phyloP scores from a whole-genome alignment of 345 rosid genomes.

The Pugionium dolabratum region DNA sequence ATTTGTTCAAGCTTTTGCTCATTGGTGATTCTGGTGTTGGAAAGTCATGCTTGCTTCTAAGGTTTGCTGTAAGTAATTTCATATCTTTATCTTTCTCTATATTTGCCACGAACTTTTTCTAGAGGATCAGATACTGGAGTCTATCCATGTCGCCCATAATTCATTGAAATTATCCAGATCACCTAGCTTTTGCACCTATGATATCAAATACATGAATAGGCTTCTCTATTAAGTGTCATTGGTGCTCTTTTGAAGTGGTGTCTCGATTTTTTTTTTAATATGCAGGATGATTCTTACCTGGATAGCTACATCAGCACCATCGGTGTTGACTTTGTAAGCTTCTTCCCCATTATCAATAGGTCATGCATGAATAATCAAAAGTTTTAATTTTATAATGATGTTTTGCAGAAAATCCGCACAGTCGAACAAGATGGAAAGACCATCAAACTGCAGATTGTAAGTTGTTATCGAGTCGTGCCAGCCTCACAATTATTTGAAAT shows the following conservation, averaged over 20 bases:
- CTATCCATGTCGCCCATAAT: not conserved
- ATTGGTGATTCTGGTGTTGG: conserved; percentile 55
- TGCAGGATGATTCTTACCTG: conserved; percentile 89
- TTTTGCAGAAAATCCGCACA: conserved; percentile 81
- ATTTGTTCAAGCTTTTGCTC: conserved; percentile 47
- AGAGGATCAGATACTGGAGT: not conserved
- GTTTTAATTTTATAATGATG: conserved; percentile 3
- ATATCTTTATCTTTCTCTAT: not conserved
- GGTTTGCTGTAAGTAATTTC: conserved; percentile 49
- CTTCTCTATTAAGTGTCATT: not conserved
- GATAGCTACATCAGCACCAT: conserved; percentile 94
- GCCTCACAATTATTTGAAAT: not conserved
- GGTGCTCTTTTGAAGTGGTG: not conserved
- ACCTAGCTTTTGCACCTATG: not conserved
- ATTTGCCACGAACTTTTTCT: not conserved
- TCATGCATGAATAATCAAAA: not conserved
- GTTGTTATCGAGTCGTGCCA: conserved; percentile 3
- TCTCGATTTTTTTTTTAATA: not conserved
- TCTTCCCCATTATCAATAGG: not conserved
- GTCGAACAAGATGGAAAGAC: conserved; percentile 94
- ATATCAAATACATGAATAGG: not conserved
- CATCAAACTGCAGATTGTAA: conserved; percentile 47
- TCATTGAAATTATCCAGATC: not conserved
- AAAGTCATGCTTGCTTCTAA: conserved; percentile 48
- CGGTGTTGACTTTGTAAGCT: conserved; percentile 90